Percentiles rank a stretch among this genome's conserved stretches.
These are phyloP conservation scores for Leptodontidium sp. DNA, from an alignment of 2,329 filamentous ascomycete species.

Conservation along the genomic window DNA sequence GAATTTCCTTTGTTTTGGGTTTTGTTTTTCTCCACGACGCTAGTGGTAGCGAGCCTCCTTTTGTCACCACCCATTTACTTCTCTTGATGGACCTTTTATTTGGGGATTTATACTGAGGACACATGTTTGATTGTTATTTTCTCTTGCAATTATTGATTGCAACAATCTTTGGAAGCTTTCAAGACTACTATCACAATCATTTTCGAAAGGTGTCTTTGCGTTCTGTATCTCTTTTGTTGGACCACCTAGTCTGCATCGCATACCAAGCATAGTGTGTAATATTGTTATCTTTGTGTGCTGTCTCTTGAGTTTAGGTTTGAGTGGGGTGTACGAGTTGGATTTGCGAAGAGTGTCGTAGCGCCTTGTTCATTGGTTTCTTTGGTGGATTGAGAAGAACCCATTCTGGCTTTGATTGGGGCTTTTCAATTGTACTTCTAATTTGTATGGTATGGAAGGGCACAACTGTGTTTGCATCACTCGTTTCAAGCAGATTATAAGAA, in stretches of 20 bases:
- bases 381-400: background rate
- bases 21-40: background rate
- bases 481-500: slow-evolving; percentile 8
- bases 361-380: background rate
- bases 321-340: background rate
- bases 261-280: slow-evolving; percentile 7
- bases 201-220: background rate
- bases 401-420: background rate
- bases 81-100: background rate
- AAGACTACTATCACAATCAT: slow-evolving; percentile 10
- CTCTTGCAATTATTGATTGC: background rate
- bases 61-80: background rate
- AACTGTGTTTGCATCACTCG: background rate
- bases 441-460: background rate
- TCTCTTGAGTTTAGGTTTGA: background rate
- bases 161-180: background rate
- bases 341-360: background rate
- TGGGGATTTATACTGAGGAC: slow-evolving; percentile 10
- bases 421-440: slow-evolving; percentile 2
- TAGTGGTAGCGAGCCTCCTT: slow-evolving; percentile 3
- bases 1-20: background rate
- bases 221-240: slow-evolving; percentile 16
- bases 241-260: slow-evolving; percentile 3
- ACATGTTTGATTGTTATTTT: background rate
- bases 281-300: slow-evolving; percentile 4